A percentile compares a stretch with the other conserved stretches of the same genome.
These are phyloP conservation scores for Starmerella gropengiesseri DNA, from an alignment of 805 yeast species.

Conservation along the genomic window DNA sequence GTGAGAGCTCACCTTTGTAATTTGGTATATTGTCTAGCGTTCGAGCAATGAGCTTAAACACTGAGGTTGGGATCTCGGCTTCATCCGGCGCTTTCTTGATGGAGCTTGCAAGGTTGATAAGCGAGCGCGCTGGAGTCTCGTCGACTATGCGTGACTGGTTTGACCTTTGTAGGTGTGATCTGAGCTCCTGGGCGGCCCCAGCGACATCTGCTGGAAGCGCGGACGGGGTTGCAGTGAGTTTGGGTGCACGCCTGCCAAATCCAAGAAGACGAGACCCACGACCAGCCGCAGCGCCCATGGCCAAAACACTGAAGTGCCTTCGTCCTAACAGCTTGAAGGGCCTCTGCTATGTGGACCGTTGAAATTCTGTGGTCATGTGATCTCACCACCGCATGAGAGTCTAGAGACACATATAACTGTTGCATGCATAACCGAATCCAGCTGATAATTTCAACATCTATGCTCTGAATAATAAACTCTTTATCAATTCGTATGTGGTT, in stretches of 20 bases:
- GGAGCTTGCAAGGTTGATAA: slow-evolving; percentile 14
- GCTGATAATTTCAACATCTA: no score
- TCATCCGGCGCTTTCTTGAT: slow-evolving; percentile 1
- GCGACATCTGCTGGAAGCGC: slow-evolving; percentile 10
- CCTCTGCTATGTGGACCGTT: neutral
- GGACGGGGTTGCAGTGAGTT: neutral
- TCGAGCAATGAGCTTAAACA: slow-evolving; percentile 17
- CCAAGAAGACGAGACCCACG: slow-evolving; percentile 7
- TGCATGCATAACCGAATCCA: no score
- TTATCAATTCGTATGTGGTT: no score
- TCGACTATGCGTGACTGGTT: neutral
- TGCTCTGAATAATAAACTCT: no score
- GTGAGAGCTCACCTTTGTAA: slow-evolving; percentile 9
- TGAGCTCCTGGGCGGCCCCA: slow-evolving; percentile 16
- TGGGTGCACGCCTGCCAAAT: slow-evolving; percentile 2
- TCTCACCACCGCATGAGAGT: neutral
- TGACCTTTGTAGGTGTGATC: slow-evolving; percentile 5
- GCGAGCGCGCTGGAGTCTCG: neutral
- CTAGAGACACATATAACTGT: no score
- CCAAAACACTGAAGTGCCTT: neutral
- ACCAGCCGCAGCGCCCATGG: neutral
- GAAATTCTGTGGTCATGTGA: slow-evolving; percentile 3
- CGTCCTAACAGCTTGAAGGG: no score
- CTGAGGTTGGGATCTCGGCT: slow-evolving; percentile 14
- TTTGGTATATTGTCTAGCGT: slow-evolving; percentile 11